Evolutionary conservation across 208 protist species (phyloP), one percentile per base, ranked within the genome.

Genomic region (Endotrypanum monterogeii): DNA sequence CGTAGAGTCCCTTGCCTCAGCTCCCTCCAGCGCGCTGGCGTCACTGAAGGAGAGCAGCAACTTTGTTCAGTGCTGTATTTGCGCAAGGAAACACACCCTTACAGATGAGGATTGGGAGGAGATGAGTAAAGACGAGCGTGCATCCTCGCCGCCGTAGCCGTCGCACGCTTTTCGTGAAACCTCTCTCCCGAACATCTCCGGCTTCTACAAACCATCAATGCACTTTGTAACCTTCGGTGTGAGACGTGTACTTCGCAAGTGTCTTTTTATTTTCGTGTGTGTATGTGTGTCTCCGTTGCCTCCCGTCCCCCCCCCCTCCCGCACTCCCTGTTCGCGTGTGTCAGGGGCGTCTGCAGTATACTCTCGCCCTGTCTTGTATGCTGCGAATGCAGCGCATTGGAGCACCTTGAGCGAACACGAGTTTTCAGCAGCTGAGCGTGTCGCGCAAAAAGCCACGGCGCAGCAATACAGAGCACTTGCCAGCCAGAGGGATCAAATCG

Each of bases 51-150:
- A 57, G 35, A 66, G 63, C 68, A 39, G 46, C 58, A 55, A 75
- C 32, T 32, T 39, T 7, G 63, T 80, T 14, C 70, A 71, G 61
- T 88, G 89, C 73, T 81, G 74, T 11, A 88, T 82, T 57, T 93
- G 89, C 46, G 82, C 68, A 18, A 85, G 78, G 73, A 61, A 72
- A 54, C 78, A 90, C 63, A 30, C 20, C 0, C 54, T 91, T 18
- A 67, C 14, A 1, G 52, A 39, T 18, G 81, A 70, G 41, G 85
- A 91, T 52, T 94, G 86, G 85, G 37, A 67, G 0, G 60, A 76
- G 44, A 51, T 90, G 50, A 55, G 81, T n/a, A 67, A 73, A 55
- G 37, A 52, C n/a, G 71, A 76, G 35, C 23, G 16, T 16, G 61
- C 66, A 18, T 65, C 55, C 14, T 41, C 63, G 3, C 8, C 63